Base-by-base conservation (phyloP, 768 basidiomycete species). In the Kondoa subrosea region DNA sequence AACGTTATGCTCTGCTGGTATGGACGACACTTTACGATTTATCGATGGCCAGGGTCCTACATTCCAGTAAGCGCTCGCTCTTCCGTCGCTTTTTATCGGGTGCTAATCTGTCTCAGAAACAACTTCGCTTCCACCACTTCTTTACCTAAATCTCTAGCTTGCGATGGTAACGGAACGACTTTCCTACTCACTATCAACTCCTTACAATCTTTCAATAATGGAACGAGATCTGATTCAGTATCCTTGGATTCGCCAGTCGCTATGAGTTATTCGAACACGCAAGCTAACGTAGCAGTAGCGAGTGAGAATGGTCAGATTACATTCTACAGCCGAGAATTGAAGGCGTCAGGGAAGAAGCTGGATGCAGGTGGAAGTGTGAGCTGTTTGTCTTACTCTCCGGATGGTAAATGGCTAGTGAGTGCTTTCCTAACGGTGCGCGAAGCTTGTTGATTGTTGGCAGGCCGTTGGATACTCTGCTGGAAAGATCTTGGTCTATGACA, bases 381-480 rank as follows among this genome's bases (percentile, higher is more conserved):
- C 56, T 84, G 84, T 0, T 76, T 96, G 3, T 83, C 87, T 0
- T 87, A 95, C 78, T 88, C 89, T 0, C 83, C 85, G 0, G 85
- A 93, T 75, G 88, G 87, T 0, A 79, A 78, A 26, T 77, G 84
- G 40, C 80, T 97, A 14, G 40, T 50, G 40, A 50, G 40, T 50
- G 40, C 40, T 50, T 50, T 50, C 21, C 21, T 21, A 50, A 21
- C 40, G 21, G 12, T 50, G 8, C 21, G 40, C 21, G 40, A 50
- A 8, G 12, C 8, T 50, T 8, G 21, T 21, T 50, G 40, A 50
- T 50, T 50, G 8, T 8, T 50, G 21, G 21, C 21, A 50, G 40
- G 89, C 87, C 65, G 82, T 85, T 3, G 93, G 92, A 60, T 91
- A 96, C 89, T 85, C 88, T 1, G 82, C 81, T 33, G 92, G 92